Evolutionary conservation across 345 rosid genomes (phyloP), one percentile per base, ranked within the genome.

Genomic region (Eucalyptus curtisii): DNA sequence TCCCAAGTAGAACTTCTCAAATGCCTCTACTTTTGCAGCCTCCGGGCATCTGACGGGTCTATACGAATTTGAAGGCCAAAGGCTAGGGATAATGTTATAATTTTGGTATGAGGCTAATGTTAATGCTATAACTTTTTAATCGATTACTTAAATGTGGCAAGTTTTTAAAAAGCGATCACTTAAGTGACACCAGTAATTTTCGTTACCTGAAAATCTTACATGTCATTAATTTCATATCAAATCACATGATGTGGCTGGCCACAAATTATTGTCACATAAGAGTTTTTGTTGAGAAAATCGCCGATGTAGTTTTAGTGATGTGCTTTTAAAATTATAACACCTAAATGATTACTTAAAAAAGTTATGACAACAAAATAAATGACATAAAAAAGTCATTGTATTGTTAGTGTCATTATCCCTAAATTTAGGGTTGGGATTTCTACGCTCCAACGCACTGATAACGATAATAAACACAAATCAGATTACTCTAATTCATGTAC

Each of bases 1-100:
- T 91, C 90, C 59, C 84, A 49, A n/a, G 22, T 87, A 86, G 88
- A 33, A 10, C 76, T 86, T 49, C 86, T 80, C 89, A 24, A 61
- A 50, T 86, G 50, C 87, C 44, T 40, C 27, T 16, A 19, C 81
- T 33, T 71, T 71, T 68, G 44, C 44, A 8, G 81, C 40, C 81
- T 71, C 81, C 3, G 44, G 81, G 81, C 81, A 71, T 68, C 4
- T 68, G 80, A 68, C 16, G 37, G 71, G 37, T 17, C 44, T 33
- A 15, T 17, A 19, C 10, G 80, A 68, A 33, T 31, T 68, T 33
- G 24, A 12, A 44, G 25, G 76, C 40, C 31, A 30, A 61, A 61
- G 31, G 33, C 31, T 4, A 61, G 17, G 30, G n/a, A 27, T 3
- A 27, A 59, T 61, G 71, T 30, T 1, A 61, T 61, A 13, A 13